Evolutionary conservation across 305 asterid genomes (phyloP).

Genomic region (Fraxinus dipetala): DNA sequence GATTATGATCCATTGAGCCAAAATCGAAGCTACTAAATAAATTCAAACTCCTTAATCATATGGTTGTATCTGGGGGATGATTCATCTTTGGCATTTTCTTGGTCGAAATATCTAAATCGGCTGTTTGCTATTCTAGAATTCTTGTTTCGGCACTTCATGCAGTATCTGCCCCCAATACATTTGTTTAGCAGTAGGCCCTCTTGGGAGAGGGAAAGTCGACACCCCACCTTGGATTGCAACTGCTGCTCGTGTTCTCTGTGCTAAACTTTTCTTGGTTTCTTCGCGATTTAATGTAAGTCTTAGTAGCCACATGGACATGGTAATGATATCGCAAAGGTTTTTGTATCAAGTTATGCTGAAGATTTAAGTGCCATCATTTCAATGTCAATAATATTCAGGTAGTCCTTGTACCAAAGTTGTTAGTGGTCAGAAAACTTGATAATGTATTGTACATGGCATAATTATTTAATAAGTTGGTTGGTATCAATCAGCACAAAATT

Average conservation of each 20-base stretch:
- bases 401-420: background rate
- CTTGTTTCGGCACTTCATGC: background rate
- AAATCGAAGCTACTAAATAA: conserved; percentile 52
- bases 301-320: background rate
- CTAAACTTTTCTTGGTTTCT: background rate
- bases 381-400: background rate
- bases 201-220: background rate
- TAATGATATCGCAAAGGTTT: conserved; percentile 3
- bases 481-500: background rate
- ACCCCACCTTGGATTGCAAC: background rate
- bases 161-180: background rate
- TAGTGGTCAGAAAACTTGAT: background rate
- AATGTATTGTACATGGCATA: background rate
- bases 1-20: conserved; percentile 77
- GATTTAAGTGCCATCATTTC: background rate
- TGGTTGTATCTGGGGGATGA: background rate
- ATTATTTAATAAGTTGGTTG: background rate
- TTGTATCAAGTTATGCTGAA: background rate
- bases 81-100: background rate
- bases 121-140: background rate
- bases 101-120: background rate
- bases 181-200: background rate
- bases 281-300: background rate
- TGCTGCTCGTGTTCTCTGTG: background rate
- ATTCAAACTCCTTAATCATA: background rate